Percentiles rank a stretch among this genome's conserved stretches.
These are phyloP conservation scores for Periconia sp. DNA, from an alignment of 2,329 filamentous ascomycete species.

Conservation along the genomic window DNA sequence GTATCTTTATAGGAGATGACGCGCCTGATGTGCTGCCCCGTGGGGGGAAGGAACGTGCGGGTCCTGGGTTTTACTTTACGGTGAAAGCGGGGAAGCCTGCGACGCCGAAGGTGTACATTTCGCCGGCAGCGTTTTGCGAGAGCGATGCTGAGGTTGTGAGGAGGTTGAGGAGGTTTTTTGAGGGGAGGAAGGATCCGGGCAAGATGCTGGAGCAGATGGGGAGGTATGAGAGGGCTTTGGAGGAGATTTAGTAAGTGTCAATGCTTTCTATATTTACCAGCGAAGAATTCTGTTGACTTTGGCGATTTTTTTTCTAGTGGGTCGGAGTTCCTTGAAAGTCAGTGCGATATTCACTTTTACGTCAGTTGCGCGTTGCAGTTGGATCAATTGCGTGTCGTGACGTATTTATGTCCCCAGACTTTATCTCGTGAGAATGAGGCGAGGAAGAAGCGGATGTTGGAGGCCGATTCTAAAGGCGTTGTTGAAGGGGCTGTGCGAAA, in stretches of 20 bases:
- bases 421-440: slow-evolving; percentile 5
- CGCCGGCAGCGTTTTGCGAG: slow-evolving; percentile 9
- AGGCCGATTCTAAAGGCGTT: too few relatives aligned
- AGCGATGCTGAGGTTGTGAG: slow-evolving; percentile 8
- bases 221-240: slow-evolving; percentile 9
- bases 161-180: slow-evolving; percentile 9
- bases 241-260: slow-evolving; percentile 6
- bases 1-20: slow-evolving; percentile 9
- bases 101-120: slow-evolving; percentile 13
- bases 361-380: slow-evolving; percentile 11
- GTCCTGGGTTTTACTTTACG: slow-evolving; percentile 14
- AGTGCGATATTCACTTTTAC: slow-evolving; percentile 9
- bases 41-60: slow-evolving; percentile 4
- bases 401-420: slow-evolving; percentile 9
- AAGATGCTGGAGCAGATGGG: slow-evolving; percentile 11
- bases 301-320: slow-evolving; percentile 1
- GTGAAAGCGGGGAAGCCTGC: slow-evolving; percentile 11
- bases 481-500: too few relatives aligned
- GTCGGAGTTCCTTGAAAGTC: slow-evolving; percentile 3
- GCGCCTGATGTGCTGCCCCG: slow-evolving; percentile 6
- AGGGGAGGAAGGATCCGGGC: slow-evolving; percentile 5
- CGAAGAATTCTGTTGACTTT: not conserved
- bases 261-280: not conserved
- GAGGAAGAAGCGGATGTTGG: too few relatives aligned
- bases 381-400: slow-evolving; percentile 9